Evolutionary conservation across 495 filamentous ascomycete species (phyloP).

Genomic region (Neurospora sp.): DNA sequence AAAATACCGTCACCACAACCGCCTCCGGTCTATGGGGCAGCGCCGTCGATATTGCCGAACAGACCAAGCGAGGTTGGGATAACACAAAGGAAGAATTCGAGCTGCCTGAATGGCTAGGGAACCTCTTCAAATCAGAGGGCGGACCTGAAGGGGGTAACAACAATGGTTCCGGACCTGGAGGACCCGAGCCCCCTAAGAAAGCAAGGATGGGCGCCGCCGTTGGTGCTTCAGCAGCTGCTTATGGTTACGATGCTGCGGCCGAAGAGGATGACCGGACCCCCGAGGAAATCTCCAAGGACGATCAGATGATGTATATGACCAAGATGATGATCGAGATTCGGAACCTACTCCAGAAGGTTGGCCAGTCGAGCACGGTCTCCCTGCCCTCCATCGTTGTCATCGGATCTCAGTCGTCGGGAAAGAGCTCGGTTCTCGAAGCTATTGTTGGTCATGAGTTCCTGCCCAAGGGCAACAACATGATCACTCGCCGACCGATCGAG

Average conservation of each 20-base stretch:
- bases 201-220: slow-evolving; percentile 48
- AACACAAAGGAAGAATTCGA: slow-evolving; percentile 71
- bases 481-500: slow-evolving; percentile 92
- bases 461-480: slow-evolving; percentile 97
- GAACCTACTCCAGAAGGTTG: slow-evolving; percentile 79
- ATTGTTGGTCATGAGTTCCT: slow-evolving; percentile 98
- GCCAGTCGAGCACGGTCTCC: slow-evolving; percentile 77
- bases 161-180: slow-evolving; percentile 32
- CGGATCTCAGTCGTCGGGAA: slow-evolving; percentile 94
- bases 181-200: slow-evolving; percentile 47
- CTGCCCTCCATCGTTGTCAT: slow-evolving; percentile 97
- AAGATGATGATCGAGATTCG: slow-evolving; percentile 99
- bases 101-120: slow-evolving; percentile 78
- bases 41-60: slow-evolving; percentile 62
- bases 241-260: slow-evolving; percentile 61
- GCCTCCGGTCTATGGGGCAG: slow-evolving; percentile 57
- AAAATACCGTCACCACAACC: slow-evolving; percentile 54
- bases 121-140: slow-evolving; percentile 54
- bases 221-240: slow-evolving; percentile 57
- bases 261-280: slow-evolving; percentile 57
- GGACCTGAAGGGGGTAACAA: slow-evolving; percentile 27
- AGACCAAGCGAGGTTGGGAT: slow-evolving; percentile 71
- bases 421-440: slow-evolving; percentile 93
- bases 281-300: slow-evolving; percentile 66
- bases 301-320: slow-evolving; percentile 99